phyloP scores from a whole-genome alignment of 2,329 filamentous ascomycete species.

The Xylariaceae sp. region DNA sequence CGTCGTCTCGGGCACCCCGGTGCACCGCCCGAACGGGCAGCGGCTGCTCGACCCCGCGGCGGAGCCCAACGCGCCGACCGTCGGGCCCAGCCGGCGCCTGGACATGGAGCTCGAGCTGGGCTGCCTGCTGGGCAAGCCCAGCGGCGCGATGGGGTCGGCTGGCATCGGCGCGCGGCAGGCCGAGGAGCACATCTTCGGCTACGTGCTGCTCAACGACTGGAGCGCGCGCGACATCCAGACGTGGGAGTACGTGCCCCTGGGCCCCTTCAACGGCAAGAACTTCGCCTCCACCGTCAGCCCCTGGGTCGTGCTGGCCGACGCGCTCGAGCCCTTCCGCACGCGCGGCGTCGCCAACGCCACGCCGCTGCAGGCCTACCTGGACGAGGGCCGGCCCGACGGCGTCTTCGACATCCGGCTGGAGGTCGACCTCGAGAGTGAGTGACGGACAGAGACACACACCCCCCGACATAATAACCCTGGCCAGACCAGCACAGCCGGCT shows the following conservation, averaged over 20 bases:
- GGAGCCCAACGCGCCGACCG: constrained; percentile 53
- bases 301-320: constrained; percentile 72
- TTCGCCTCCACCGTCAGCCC: constrained; percentile 71
- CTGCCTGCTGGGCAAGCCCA: constrained; percentile 61
- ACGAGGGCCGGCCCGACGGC: constrained; percentile 49
- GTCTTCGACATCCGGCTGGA: constrained; percentile 64
- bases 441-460: background rate
- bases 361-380: constrained; percentile 38
- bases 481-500: constrained; percentile 4
- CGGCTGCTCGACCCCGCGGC: constrained; percentile 58
- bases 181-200: constrained; percentile 66
- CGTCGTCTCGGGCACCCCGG: constrained; percentile 64
- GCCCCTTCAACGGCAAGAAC: constrained; percentile 79
- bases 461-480: background rate
- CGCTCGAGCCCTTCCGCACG: constrained; percentile 52
- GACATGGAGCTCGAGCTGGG: constrained; percentile 79
- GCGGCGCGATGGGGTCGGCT: constrained; percentile 56
- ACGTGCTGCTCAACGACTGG: constrained; percentile 84
- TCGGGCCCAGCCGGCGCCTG: constrained; percentile 57
- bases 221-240: constrained; percentile 74
- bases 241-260: constrained; percentile 78
- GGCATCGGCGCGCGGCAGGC: constrained; percentile 57
- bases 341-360: constrained; percentile 25
- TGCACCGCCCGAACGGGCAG: constrained; percentile 69
- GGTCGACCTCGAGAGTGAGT: constrained; percentile 53